A percentile compares a stretch with the other conserved stretches of the same genome.
These are phyloP conservation scores for Phytophthora pinifolia DNA, from an alignment of 352 stramenopile species.

Conservation along the genomic window DNA sequence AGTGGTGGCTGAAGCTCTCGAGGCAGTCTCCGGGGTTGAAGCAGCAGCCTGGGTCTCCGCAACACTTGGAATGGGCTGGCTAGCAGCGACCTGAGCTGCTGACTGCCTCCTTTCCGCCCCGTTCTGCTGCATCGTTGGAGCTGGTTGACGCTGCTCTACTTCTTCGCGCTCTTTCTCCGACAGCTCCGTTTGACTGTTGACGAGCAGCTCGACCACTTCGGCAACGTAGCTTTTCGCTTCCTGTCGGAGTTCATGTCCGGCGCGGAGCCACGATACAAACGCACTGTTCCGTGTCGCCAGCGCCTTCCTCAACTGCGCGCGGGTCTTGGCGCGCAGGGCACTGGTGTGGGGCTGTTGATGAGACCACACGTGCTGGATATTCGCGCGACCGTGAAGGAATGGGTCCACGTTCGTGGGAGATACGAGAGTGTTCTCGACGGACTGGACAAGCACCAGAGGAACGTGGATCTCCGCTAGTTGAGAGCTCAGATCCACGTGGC, in stretches of 20 bases:
- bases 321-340: constrained; percentile 53
- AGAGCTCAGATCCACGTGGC: constrained; percentile 65
- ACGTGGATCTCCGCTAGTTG: constrained; percentile 60
- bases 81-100: constrained; percentile 1
- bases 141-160: not conserved
- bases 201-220: constrained; percentile 82
- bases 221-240: constrained; percentile 84
- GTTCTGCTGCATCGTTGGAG: not conserved
- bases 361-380: constrained; percentile 72
- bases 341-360: constrained; percentile 61
- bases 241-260: constrained; percentile 88
- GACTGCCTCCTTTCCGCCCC: constrained; percentile 2
- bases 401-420: constrained; percentile 88
- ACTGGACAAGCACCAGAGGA: constrained; percentile 87
- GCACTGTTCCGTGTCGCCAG: constrained; percentile 55
- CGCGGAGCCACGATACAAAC: constrained; percentile 89
- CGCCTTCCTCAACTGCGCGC: constrained; percentile 50
- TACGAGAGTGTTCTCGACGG: constrained; percentile 88
- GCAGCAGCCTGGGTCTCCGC: not conserved
- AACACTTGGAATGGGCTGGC: not conserved
- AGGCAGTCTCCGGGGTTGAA: not conserved
- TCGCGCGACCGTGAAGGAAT: constrained; percentile 83
- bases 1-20: not conserved
- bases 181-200: constrained; percentile 44
- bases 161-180: constrained; percentile 14